These are phyloP conservation scores for Sequoiadendron giganteum DNA, from an alignment of 75 land plant genomes.

Conservation along the genomic window DNA sequence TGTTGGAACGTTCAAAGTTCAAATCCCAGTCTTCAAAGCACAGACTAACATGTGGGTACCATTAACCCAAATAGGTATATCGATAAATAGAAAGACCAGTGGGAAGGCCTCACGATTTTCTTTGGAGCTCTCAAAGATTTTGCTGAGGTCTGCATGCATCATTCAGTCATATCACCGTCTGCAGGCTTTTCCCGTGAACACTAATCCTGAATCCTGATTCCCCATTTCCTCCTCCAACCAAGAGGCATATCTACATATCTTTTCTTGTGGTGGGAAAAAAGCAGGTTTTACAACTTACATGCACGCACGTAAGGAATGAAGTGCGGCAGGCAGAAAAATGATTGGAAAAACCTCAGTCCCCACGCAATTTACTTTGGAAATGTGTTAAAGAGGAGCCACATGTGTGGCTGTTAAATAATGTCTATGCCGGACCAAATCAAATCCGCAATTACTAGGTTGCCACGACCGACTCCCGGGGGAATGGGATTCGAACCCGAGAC, in stretches of 20 bases:
- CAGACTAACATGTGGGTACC: neutral
- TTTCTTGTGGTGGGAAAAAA: no score
- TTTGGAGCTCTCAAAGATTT: conserved; percentile 10
- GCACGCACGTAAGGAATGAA: neutral
- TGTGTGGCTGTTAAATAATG: neutral
- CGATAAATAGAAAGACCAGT: neutral
- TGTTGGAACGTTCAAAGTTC: neutral
- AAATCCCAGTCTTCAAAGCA: conserved; percentile 1
- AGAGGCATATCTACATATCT: no score
- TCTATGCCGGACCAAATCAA: neutral
- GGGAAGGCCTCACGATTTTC: conserved; percentile 1
- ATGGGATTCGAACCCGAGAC: neutral
- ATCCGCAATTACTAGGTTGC: neutral
- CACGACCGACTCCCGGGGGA: neutral
- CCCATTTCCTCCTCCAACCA: no score
- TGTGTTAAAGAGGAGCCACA: neutral
- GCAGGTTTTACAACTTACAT: neutral
- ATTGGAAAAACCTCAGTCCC: neutral
- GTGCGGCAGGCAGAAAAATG: neutral
- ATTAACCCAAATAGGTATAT: neutral
- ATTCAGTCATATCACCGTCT: neutral
- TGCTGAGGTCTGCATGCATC: neutral
- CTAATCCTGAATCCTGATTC: neutral
- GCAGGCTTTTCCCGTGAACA: neutral
- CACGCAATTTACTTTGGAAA: neutral